These are phyloP conservation scores for Pseudogymnoascus sp. DNA, from an alignment of 2,329 filamentous ascomycete species.

Conservation along the genomic window DNA sequence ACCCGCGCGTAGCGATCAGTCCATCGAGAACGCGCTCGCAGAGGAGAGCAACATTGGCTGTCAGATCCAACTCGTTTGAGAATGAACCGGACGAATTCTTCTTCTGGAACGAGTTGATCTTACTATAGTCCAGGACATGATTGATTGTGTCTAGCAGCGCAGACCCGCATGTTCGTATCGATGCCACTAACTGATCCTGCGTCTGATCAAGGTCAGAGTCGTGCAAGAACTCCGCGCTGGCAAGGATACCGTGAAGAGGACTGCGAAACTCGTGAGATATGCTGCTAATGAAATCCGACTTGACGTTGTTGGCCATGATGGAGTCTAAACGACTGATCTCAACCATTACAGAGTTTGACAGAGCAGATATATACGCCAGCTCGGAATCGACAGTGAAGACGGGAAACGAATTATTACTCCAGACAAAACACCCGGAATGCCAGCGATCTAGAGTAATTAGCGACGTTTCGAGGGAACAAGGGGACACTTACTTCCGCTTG, in stretches of 20 bases:
- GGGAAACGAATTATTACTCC: slow-evolving; percentile 18
- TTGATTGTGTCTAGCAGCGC: slow-evolving; percentile 47
- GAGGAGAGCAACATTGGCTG: slow-evolving; percentile 22
- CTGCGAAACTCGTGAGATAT: slow-evolving; percentile 25
- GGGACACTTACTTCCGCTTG: slow-evolving; percentile 18
- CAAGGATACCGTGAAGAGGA: slow-evolving; percentile 40
- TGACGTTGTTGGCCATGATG: slow-evolving; percentile 21
- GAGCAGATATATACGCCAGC: slow-evolving; percentile 20
- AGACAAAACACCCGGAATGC: slow-evolving; percentile 23
- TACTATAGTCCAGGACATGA: slow-evolving; percentile 44
- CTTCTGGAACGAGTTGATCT: slow-evolving; percentile 38
- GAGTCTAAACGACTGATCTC: slow-evolving; percentile 23
- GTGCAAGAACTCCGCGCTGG: slow-evolving; percentile 42
- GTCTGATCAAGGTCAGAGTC: slow-evolving; percentile 38
- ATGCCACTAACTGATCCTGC: slow-evolving; percentile 38
- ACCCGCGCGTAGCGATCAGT: slow-evolving; percentile 19
- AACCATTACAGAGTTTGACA: slow-evolving; percentile 22
- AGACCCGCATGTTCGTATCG: slow-evolving; percentile 42
- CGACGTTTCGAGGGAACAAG: neutral
- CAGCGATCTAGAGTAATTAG: slow-evolving; percentile 17
- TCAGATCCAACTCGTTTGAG: slow-evolving; percentile 21
- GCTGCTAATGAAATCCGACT: slow-evolving; percentile 24
- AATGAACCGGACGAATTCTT: slow-evolving; percentile 16
- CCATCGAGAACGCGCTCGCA: slow-evolving; percentile 25
- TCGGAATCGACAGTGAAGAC: slow-evolving; percentile 23